Evolutionary conservation across 2,329 filamentous ascomycete species (phyloP).

Genomic region (Sphaerulina populicola): DNA sequence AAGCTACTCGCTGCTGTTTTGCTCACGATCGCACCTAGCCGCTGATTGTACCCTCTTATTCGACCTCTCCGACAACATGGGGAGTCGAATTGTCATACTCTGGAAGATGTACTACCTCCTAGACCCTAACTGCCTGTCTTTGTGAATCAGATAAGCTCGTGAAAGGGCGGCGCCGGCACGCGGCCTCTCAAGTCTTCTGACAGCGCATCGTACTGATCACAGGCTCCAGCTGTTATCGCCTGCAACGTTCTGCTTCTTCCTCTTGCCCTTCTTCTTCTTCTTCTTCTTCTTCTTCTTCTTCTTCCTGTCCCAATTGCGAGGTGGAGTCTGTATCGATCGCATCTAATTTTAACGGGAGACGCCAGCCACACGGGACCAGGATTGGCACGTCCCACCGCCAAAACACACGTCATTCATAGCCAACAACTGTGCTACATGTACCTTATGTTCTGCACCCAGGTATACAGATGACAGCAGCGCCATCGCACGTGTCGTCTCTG

Average conservation of each 20-base stretch:
- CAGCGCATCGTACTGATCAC: conserved; percentile 19
- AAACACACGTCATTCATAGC: too few relatives aligned
- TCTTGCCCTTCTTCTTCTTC: neutral
- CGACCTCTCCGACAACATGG: conserved; percentile 7
- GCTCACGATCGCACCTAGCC: conserved; percentile 79
- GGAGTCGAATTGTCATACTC: conserved; percentile 13
- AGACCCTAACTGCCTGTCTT: conserved; percentile 12
- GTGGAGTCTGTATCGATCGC: neutral
- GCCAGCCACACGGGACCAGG: too few relatives aligned
- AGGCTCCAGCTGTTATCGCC: conserved; percentile 20
- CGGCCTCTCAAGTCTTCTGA: conserved; percentile 11
- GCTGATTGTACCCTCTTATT: conserved; percentile 45
- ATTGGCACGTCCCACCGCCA: too few relatives aligned
- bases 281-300: neutral
- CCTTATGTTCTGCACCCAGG: too few relatives aligned
- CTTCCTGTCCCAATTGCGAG: neutral
- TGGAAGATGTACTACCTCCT: conserved; percentile 27
- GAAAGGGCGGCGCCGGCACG: conserved; percentile 7
- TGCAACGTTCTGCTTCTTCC: neutral
- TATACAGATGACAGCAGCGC: too few relatives aligned
- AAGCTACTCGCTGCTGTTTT: conserved; percentile 74
- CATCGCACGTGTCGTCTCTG: too few relatives aligned
- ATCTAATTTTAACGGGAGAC: neutral
- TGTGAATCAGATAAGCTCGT: conserved; percentile 15
- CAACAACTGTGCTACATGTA: too few relatives aligned